phyloP scores from a whole-genome alignment of 345 rosid species.

The Salix purpurea region DNA sequence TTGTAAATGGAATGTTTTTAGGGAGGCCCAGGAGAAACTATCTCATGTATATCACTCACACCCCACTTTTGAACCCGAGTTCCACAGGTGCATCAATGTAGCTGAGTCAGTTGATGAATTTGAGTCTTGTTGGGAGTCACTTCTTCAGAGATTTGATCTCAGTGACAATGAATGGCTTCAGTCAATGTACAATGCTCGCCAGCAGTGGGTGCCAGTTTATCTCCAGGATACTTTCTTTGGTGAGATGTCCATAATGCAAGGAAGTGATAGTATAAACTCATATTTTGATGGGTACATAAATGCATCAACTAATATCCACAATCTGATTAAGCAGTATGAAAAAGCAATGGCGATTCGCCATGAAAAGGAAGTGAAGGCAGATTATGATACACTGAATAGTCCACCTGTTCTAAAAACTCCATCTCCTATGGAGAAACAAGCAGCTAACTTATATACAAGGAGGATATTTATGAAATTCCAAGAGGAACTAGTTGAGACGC shows the following conservation, averaged over 20 bases:
- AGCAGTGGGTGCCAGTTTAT: slow-evolving; percentile 64
- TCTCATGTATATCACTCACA: slow-evolving; percentile 39
- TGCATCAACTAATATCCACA: slow-evolving; percentile 51
- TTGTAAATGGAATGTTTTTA: slow-evolving; percentile 59
- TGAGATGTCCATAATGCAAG: slow-evolving; percentile 53
- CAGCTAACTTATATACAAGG: slow-evolving; percentile 44
- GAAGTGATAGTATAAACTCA: slow-evolving; percentile 55
- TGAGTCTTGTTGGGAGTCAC: slow-evolving; percentile 47
- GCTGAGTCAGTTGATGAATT: slow-evolving; percentile 50
- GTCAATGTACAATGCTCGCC: slow-evolving; percentile 44
- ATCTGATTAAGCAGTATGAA: slow-evolving; percentile 43
- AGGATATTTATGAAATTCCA: slow-evolving; percentile 48
- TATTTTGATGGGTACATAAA: slow-evolving; percentile 64
- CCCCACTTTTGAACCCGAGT: slow-evolving; percentile 48
- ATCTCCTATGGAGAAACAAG: slow-evolving; percentile 61
- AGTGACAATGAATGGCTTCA: slow-evolving; percentile 61
- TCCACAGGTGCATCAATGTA: slow-evolving; percentile 47
- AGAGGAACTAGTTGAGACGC: slow-evolving; percentile 53
- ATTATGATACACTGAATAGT: slow-evolving; percentile 47
- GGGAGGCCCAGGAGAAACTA: slow-evolving; percentile 48
- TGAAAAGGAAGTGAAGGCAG: slow-evolving; percentile 54
- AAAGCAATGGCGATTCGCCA: slow-evolving; percentile 44
- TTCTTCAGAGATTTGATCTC: slow-evolving; percentile 44
- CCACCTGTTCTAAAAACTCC: slow-evolving; percentile 44
- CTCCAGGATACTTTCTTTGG: slow-evolving; percentile 59